phyloP scores from a whole-genome alignment of 257 asterid species.

The Cynanchum wilfordii region DNA sequence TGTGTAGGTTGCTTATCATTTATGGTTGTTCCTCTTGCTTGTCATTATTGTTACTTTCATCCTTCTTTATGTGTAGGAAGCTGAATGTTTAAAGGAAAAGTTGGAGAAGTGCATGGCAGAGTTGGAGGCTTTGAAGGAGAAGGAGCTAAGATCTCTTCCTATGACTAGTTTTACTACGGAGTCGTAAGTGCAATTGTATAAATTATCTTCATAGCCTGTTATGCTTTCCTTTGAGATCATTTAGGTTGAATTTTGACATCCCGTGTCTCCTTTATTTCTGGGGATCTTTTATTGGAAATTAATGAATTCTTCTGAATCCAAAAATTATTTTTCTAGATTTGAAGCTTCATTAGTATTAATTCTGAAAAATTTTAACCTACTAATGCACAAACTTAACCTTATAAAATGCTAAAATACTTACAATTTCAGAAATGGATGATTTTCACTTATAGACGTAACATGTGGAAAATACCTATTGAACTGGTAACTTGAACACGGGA shows the following conservation, averaged over 20 bases:
- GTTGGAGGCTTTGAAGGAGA: constrained; percentile 52
- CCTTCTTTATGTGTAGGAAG: constrained; percentile 44
- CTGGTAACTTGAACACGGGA: no score
- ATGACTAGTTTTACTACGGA: constrained; percentile 46
- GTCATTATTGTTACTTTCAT: neutral
- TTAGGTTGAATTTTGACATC: neutral
- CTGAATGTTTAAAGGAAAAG: constrained; percentile 51
- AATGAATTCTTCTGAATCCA: neutral
- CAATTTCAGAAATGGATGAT: neutral
- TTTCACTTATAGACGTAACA: neutral
- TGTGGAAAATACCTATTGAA: no score
- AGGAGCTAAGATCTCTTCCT: constrained; percentile 45
- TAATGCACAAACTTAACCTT: neutral
- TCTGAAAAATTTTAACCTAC: neutral
- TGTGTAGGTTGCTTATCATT: neutral
- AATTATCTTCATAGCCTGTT: neutral
- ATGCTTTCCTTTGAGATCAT: neutral
- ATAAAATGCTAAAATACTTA: neutral
- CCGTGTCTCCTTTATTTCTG: neutral
- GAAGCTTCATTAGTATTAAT: neutral
- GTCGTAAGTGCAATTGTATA: constrained; percentile 41
- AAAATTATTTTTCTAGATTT: neutral
- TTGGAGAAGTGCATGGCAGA: constrained; percentile 45
- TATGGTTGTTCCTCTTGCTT: neutral
- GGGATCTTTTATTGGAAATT: neutral